phyloP scores from a whole-genome alignment of 306 rosid species.

The Cicer chorassanicum region DNA sequence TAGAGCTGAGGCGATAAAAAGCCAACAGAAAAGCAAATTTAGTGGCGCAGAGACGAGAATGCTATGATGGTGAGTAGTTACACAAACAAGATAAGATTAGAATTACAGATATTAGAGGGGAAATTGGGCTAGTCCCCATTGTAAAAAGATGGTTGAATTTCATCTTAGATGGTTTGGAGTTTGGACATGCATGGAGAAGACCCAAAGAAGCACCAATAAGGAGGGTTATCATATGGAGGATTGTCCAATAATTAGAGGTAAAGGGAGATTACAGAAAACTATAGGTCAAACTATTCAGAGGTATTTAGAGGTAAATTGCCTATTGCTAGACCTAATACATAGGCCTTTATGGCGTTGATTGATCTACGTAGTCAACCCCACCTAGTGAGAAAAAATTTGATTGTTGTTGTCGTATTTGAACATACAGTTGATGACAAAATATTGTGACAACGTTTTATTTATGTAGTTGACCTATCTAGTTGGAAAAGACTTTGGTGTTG shows the following conservation, averaged over 20 bases:
- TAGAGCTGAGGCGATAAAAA: constrained; percentile 1
- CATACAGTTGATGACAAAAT: not conserved
- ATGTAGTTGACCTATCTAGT: not conserved
- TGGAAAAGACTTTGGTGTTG: not conserved
- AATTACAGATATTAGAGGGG: not conserved
- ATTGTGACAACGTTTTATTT: not conserved
- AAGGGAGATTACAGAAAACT: not conserved
- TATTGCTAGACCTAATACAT: not conserved
- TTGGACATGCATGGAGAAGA: not conserved
- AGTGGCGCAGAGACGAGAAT: not conserved
- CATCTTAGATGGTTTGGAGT: not conserved
- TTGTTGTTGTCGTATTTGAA: not conserved
- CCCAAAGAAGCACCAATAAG: not conserved
- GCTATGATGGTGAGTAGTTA: not conserved
- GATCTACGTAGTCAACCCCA: not conserved
- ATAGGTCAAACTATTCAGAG: not conserved
- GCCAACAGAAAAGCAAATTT: not conserved
- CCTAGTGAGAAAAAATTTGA: not conserved
- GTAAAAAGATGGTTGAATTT: not conserved
- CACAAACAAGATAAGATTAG: not conserved
- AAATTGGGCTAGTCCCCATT: not conserved
- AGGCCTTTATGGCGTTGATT: not conserved
- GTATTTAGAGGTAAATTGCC: not conserved
- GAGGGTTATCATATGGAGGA: not conserved
- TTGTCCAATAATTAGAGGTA: not conserved